phyloP scores from a whole-genome alignment of 78 protist genomes.

The Planoprotostelium fungivorum region DNA sequence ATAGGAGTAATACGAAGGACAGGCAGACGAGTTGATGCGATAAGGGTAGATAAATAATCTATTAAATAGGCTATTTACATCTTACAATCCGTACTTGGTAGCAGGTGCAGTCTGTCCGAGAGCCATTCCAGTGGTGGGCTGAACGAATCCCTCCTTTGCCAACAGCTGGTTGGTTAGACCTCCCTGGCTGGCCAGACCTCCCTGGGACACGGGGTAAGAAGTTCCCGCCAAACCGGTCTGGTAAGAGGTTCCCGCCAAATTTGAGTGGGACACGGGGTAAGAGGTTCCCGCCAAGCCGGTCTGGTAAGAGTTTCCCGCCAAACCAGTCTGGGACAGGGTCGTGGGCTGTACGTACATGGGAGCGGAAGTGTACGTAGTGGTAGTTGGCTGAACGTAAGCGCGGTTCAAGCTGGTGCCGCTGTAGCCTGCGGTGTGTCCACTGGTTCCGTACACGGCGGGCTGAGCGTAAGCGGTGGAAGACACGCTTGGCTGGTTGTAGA shows the following conservation, averaged over 20 bases:
- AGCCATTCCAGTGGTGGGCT: neutral
- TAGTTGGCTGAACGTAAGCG: neutral
- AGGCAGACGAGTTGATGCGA: no score
- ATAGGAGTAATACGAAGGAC: no score
- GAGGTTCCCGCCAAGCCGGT: neutral
- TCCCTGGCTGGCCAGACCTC: neutral
- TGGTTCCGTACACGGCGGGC: neutral
- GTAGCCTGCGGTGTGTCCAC: neutral
- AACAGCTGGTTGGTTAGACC: neutral
- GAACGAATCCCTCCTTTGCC: neutral
- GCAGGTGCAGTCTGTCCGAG: neutral
- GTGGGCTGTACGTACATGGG: no score
- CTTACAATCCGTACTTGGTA: no score
- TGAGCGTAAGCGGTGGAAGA: no score
- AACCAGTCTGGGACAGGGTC: neutral
- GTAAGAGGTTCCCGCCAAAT: neutral
- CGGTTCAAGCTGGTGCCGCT: neutral
- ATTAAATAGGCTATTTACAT: no score
- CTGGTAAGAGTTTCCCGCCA: neutral
- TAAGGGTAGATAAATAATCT: no score
- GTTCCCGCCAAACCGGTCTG: neutral
- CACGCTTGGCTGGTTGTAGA: no score
- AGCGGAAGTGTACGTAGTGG: neutral
- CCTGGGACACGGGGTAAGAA: no score
- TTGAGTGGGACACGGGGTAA: no score